Percentiles rank a stretch among this genome's conserved stretches.
Conservation (phyloP, 345 rosid genomes). For the Brassica rapa region DNA sequence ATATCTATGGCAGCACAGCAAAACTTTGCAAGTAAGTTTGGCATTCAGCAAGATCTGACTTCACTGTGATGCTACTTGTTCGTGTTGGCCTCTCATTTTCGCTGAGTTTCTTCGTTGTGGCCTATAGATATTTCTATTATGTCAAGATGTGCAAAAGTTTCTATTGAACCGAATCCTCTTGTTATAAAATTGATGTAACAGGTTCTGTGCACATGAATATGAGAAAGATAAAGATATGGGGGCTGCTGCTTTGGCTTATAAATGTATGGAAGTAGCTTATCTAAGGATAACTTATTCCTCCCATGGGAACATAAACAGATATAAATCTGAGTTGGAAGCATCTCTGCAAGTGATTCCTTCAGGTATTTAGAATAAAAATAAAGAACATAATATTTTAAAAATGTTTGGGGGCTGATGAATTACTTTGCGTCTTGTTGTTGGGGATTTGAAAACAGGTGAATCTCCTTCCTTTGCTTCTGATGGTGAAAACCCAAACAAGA, state of each 20-base stretch:
- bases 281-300: slow-evolving; percentile 82
- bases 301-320: slow-evolving; percentile 60
- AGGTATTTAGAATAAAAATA: slow-evolving; percentile 48
- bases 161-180: slow-evolving; percentile 22
- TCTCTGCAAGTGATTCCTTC: slow-evolving; percentile 77
- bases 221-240: slow-evolving; percentile 91
- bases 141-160: slow-evolving; percentile 21
- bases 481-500: slow-evolving; percentile 77
- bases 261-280: slow-evolving; percentile 95
- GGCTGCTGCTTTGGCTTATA: slow-evolving; percentile 96
- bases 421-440: slow-evolving; percentile 3
- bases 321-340: slow-evolving; percentile 65
- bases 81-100: slow-evolving; percentile 17
- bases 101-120: slow-evolving; percentile 16
- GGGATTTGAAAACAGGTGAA: slow-evolving; percentile 52
- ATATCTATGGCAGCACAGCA: slow-evolving; percentile 56
- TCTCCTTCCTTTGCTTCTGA: slow-evolving; percentile 97
- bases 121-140: slow-evolving; percentile 16
- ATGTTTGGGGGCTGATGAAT: slow-evolving; percentile 18
- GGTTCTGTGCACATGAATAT: slow-evolving; percentile 93
- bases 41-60: slow-evolving; percentile 25
- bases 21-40: slow-evolving; percentile 72
- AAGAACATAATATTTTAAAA: slow-evolving; percentile 2
- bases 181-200: slow-evolving; percentile 32
- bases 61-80: slow-evolving; percentile 32